These are phyloP conservation scores for Perilla frutescens DNA, from an alignment of 257 asterid genomes.

Conservation along the genomic window DNA sequence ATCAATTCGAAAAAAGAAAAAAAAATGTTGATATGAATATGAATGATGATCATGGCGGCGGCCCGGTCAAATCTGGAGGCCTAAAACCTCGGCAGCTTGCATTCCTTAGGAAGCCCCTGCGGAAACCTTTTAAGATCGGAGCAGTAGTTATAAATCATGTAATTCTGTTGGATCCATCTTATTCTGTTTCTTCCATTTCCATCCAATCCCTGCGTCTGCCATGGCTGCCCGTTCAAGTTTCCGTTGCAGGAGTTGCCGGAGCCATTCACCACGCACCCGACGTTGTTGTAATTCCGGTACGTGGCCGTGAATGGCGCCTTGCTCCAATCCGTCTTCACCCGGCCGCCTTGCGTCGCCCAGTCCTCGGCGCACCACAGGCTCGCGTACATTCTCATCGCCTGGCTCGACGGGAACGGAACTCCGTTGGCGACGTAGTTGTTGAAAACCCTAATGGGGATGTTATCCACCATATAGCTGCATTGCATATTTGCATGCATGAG, in stretches of 20 bases:
- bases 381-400: slow-evolving; percentile 58
- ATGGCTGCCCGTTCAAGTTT: slow-evolving; percentile 37
- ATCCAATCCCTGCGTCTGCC: slow-evolving; percentile 56
- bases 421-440: slow-evolving; percentile 49
- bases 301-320: slow-evolving; percentile 59
- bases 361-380: slow-evolving; percentile 73
- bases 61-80: background rate
- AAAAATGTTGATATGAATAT: background rate
- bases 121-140: slow-evolving; percentile 49
- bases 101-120: slow-evolving; percentile 49
- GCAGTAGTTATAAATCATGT: slow-evolving; percentile 58
- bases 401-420: slow-evolving; percentile 55
- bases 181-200: slow-evolving; percentile 45
- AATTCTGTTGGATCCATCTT: slow-evolving; percentile 45
- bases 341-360: slow-evolving; percentile 82
- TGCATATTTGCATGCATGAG: background rate
- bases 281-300: slow-evolving; percentile 45
- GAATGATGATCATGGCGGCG: too few species aligned
- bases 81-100: slow-evolving; percentile 48
- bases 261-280: slow-evolving; percentile 37
- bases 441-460: slow-evolving; percentile 64
- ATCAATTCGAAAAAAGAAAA: background rate
- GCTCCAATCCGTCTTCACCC: slow-evolving; percentile 66
- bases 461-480: slow-evolving; percentile 64
- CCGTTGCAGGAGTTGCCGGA: slow-evolving; percentile 39